Conservation (phyloP, 306 rosid species). For the Quercus ilex region DNA sequence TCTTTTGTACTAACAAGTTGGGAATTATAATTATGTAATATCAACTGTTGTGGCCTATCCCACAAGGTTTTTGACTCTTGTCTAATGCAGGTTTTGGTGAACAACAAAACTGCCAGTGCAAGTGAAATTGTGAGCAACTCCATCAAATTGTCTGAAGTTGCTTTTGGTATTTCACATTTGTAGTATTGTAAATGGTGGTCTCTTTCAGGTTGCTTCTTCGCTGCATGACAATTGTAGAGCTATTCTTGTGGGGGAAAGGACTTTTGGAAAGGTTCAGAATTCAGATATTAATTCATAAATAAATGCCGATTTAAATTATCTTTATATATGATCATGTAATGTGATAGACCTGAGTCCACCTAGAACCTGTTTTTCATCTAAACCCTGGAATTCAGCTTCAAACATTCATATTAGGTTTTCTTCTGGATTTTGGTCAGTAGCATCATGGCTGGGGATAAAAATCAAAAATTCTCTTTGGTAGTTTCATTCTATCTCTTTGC, state of each 20-base stretch:
- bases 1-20: neutral
- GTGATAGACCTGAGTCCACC: conserved; percentile 12
- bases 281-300: conserved; percentile 11
- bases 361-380: conserved; percentile 2
- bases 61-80: conserved; percentile 28
- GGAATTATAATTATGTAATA: neutral
- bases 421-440: neutral
- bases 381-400: neutral
- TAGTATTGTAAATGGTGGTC: conserved; percentile 6
- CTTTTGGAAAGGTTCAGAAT: conserved; percentile 92
- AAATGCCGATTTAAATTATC: conserved; percentile 5
- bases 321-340: neutral
- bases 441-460: neutral
- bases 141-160: conserved; percentile 17
- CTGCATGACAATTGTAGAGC: conserved; percentile 95
- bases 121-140: conserved; percentile 89
- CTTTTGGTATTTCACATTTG: conserved; percentile 17
- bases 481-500: neutral
- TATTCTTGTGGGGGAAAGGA: conserved; percentile 90
- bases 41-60: conserved; percentile 5
- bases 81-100: conserved; percentile 82
- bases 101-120: conserved; percentile 91
- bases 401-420: neutral
- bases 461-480: neutral
- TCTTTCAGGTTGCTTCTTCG: conserved; percentile 97